phyloP scores from a whole-genome alignment of 1,284 basidiomycete genomes.

The Ustilago cynodontis region DNA sequence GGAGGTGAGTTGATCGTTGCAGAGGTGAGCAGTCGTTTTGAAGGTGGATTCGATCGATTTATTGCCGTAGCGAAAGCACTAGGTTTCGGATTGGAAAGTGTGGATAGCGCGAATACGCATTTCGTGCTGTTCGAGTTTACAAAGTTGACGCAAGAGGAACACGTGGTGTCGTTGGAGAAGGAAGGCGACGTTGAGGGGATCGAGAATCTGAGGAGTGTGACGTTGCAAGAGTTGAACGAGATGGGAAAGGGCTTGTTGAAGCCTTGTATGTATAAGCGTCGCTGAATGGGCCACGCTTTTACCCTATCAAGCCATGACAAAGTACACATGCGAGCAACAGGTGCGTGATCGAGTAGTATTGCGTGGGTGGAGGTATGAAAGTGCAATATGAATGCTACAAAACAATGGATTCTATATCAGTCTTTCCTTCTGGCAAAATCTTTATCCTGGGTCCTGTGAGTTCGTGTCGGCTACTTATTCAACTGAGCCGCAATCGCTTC shows the following conservation, averaged over 20 bases:
- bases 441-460: no score
- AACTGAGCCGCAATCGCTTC: slow-evolving; percentile 22
- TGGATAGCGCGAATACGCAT: slow-evolving; percentile 70
- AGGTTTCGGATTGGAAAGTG: slow-evolving; percentile 82
- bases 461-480: slow-evolving; percentile 13
- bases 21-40: slow-evolving; percentile 78
- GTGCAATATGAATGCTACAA: neutral
- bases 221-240: slow-evolving; percentile 72
- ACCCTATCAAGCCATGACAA: no score
- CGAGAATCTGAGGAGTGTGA: slow-evolving; percentile 4
- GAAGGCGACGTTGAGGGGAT: no score
- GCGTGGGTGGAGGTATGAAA: neutral
- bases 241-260: slow-evolving; percentile 80
- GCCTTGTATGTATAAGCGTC: slow-evolving; percentile 95
- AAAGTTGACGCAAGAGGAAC: slow-evolving; percentile 25
- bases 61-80: slow-evolving; percentile 78
- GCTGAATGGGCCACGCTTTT: slow-evolving; percentile 72
- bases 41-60: slow-evolving; percentile 76
- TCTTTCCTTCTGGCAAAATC: no score
- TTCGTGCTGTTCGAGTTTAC: slow-evolving; percentile 59
- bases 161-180: neutral
- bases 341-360: no score
- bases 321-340: no score
- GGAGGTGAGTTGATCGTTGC: slow-evolving; percentile 89
- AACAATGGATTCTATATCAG: no score